Evolutionary conservation across 306 rosid species (phyloP).

Genomic region (Casuarina cunninghamiana): DNA sequence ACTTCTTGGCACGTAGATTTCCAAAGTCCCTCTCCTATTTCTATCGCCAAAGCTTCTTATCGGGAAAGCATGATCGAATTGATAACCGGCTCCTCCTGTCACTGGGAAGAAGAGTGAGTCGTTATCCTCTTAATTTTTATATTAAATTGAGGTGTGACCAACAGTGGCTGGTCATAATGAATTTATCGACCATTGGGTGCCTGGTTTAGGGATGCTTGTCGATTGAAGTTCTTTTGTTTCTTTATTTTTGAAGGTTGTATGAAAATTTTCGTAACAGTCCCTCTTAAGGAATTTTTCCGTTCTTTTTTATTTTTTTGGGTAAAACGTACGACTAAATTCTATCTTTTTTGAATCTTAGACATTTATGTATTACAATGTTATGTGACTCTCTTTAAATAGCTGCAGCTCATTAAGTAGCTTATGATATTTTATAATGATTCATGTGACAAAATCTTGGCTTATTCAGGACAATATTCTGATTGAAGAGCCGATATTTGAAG

Average conservation of each 20-base stretch:
- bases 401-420: not conserved
- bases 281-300: not conserved
- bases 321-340: not conserved
- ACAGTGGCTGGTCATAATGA: not conserved
- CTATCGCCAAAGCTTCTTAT: constrained; percentile 67
- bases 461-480: constrained; percentile 73
- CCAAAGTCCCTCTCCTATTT: constrained; percentile 69
- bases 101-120: constrained; percentile 72
- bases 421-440: constrained; percentile 19
- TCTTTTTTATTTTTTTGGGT: not conserved
- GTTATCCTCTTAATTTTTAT: constrained; percentile 2
- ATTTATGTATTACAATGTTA: constrained; percentile 1
- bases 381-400: constrained; percentile 1
- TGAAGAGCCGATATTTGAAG: constrained; percentile 64
- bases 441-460: constrained; percentile 5
- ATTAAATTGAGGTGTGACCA: not conserved
- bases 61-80: constrained; percentile 72
- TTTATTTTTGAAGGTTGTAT: not conserved
- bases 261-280: not conserved
- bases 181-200: not conserved
- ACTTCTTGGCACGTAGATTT: constrained; percentile 69
- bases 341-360: not conserved
- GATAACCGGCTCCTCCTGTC: constrained; percentile 62
- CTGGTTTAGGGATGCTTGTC: too few relatives aligned
- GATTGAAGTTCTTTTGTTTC: not conserved